phyloP scores from a whole-genome alignment of 1,284 basidiomycete species.

The Moniliella sp. region DNA sequence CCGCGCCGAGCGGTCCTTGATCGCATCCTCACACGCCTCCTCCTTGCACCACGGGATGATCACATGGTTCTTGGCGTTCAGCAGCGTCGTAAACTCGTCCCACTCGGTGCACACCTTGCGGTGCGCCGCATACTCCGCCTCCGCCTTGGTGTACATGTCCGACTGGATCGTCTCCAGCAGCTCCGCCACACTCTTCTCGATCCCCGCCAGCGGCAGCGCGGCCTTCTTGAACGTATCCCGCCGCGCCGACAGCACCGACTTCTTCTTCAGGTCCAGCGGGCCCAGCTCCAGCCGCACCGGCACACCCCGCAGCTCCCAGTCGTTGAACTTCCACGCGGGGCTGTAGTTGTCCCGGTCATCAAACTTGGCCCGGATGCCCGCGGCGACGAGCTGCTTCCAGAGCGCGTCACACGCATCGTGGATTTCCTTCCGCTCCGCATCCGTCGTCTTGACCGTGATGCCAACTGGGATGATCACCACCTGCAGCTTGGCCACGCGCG shows the following conservation, averaged over 20 bases:
- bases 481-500: constrained; percentile 76
- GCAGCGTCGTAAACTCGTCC: constrained; percentile 70
- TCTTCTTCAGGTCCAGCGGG: constrained; percentile 67
- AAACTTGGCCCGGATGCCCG: constrained; percentile 61
- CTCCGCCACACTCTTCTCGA: constrained; percentile 11
- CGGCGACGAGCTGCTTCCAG: constrained; percentile 41
- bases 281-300: constrained; percentile 90
- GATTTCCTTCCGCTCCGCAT: constrained; percentile 45
- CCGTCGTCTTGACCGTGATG: constrained; percentile 41
- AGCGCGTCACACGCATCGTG: constrained; percentile 47
- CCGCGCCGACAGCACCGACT: constrained; percentile 62
- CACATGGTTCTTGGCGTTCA: constrained; percentile 70
- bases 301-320: constrained; percentile 80
- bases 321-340: constrained; percentile 95
- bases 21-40: constrained; percentile 83
- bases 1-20: constrained; percentile 75
- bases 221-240: constrained; percentile 51
- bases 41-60: constrained; percentile 92
- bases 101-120: constrained; percentile 58
- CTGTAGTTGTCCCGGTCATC: constrained; percentile 88
- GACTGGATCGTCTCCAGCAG: constrained; percentile 68
- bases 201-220: constrained; percentile 6
- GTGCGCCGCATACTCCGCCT: constrained; percentile 51
- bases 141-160: constrained; percentile 67
- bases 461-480: constrained; percentile 81